phyloP scores from a whole-genome alignment of 108 stramenopile genomes.

The Cyclostephanos tholiformis region DNA sequence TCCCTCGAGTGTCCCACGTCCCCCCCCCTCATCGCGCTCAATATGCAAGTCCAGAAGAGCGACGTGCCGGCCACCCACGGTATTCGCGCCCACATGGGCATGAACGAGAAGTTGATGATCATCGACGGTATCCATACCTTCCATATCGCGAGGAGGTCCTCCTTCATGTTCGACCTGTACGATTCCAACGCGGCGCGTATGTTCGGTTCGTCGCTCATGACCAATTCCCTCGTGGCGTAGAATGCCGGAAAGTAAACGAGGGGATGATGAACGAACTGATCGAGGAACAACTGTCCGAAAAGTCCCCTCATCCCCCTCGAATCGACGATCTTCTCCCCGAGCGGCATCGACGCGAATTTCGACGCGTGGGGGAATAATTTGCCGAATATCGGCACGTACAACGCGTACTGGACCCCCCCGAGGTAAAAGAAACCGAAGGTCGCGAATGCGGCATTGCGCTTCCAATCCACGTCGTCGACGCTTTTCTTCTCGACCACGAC shows the following conservation, averaged over 20 bases:
- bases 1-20: conserved; percentile 70
- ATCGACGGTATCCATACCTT: conserved; percentile 89
- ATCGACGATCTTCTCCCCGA: conserved; percentile 78
- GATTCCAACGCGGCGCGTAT: conserved; percentile 52
- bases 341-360: conserved; percentile 65
- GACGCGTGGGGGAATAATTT: conserved; percentile 80
- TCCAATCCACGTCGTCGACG: conserved; percentile 81
- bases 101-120: conserved; percentile 88
- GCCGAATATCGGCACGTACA: conserved; percentile 86
- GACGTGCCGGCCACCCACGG: conserved; percentile 84
- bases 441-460: conserved; percentile 88
- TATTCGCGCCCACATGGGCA: conserved; percentile 89
- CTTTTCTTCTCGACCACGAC: conserved; percentile 76
- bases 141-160: conserved; percentile 81
- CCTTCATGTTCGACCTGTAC: conserved; percentile 74
- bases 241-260: conserved; percentile 92
- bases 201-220: conserved; percentile 75
- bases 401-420: conserved; percentile 83
- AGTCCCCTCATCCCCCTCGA: conserved; percentile 54
- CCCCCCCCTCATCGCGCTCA: conserved; percentile 88
- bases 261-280: conserved; percentile 86
- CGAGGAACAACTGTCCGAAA: conserved; percentile 60
- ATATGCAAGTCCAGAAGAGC: conserved; percentile 81
- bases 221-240: conserved; percentile 83
- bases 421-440: conserved; percentile 88